Conservation (phyloP, 371 early-diverging fungal species). For the Rhizopus delemar region DNA sequence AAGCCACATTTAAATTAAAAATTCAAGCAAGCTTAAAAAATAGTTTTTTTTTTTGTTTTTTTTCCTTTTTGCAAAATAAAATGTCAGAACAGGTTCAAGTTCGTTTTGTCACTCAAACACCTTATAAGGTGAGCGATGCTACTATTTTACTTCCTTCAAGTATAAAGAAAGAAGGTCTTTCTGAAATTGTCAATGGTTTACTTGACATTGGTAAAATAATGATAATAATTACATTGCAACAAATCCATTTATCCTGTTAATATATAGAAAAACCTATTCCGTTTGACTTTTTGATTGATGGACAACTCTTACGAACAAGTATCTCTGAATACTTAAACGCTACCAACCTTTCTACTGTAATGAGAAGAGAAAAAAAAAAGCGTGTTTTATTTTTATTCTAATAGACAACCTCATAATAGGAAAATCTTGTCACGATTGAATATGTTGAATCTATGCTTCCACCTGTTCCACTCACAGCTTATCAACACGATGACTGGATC, state of each 20-base stretch:
- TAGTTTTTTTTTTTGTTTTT: slow-evolving; percentile 9
- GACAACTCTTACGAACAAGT: slow-evolving; percentile 80
- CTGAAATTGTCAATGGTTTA: slow-evolving; percentile 90
- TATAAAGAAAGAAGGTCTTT: slow-evolving; percentile 84
- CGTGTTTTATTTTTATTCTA: not conserved
- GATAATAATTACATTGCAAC: not conserved
- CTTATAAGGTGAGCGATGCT: slow-evolving; percentile 74
- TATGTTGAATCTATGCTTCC: slow-evolving; percentile 90
- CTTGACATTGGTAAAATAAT: slow-evolving; percentile 52
- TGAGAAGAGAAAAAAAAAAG: not conserved
- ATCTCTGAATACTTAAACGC: slow-evolving; percentile 73
- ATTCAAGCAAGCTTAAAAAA: not conserved
- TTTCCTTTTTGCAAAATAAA: slow-evolving; percentile 17
- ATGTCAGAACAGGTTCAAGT: slow-evolving; percentile 81
- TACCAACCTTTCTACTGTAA: slow-evolving; percentile 75
- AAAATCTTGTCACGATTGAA: slow-evolving; percentile 86
- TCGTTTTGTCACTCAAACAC: slow-evolving; percentile 76
- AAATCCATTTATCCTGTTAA: not conserved
- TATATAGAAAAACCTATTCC: slow-evolving; percentile 75
- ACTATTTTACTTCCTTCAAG: slow-evolving; percentile 84
- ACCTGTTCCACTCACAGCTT: slow-evolving; percentile 73
- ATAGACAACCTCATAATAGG: slow-evolving; percentile 39
- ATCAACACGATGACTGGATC: slow-evolving; percentile 94
- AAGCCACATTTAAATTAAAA: not conserved
- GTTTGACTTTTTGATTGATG: slow-evolving; percentile 92